Percentiles rank a stretch among this genome's conserved stretches.
Conservation (phyloP, 1,139 yeast species). For the Sugiyamaella novakii region DNA sequence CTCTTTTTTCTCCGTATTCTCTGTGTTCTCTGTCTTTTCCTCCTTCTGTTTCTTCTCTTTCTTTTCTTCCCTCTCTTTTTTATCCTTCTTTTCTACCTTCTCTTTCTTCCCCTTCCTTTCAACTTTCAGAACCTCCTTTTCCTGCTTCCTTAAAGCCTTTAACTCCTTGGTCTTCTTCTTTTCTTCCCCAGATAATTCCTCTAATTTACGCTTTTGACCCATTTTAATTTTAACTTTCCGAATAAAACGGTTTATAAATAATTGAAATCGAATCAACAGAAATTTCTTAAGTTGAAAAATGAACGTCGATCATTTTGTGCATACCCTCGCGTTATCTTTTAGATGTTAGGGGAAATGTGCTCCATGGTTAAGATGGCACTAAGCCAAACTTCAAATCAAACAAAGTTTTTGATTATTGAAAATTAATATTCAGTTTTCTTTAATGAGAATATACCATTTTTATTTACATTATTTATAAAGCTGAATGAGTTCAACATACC, state of each 20-base stretch:
- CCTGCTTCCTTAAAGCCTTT: slow-evolving; percentile 6
- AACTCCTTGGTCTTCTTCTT: slow-evolving; percentile 6
- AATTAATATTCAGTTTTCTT: too few relatives aligned
- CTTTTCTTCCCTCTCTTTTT: slow-evolving; percentile 16
- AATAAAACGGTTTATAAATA: too few relatives aligned
- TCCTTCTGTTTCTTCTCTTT: slow-evolving; percentile 19
- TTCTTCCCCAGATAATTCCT: slow-evolving; percentile 13
- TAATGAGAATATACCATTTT: too few relatives aligned
- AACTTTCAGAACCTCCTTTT: slow-evolving; percentile 9
- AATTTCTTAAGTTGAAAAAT: not conserved
- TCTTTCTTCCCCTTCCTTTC: slow-evolving; percentile 16
- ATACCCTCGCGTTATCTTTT: slow-evolving; percentile 8
- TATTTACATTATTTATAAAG: too few relatives aligned
- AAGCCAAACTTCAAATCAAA: not conserved
- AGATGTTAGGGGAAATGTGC: slow-evolving; percentile 15
- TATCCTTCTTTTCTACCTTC: slow-evolving; percentile 13
- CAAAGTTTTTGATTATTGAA: too few relatives aligned
- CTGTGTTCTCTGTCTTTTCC: slow-evolving; percentile 13
- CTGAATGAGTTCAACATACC: too few relatives aligned
- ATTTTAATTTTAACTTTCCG: not conserved
- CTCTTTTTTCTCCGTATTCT: slow-evolving; percentile 9
- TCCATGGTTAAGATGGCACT: not conserved
- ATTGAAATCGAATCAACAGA: not conserved
- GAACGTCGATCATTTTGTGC: not conserved
- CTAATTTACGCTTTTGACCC: slow-evolving; percentile 19